Conservation (phyloP, 148 eudicot genomes). For the Vaccinium macrocarpon region DNA sequence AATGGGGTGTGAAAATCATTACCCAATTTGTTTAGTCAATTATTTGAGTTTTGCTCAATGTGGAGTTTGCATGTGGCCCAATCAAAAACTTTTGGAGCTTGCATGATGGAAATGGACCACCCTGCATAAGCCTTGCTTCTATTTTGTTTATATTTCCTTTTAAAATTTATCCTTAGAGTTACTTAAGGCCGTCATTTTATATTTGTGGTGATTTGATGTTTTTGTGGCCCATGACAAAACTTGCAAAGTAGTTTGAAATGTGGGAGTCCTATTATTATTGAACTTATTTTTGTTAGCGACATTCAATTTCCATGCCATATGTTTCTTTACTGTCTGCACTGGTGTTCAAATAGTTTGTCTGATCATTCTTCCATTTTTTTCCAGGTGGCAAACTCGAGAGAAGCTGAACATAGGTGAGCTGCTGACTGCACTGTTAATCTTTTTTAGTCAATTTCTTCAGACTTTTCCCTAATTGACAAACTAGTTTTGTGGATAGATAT, state of each 20-base stretch:
- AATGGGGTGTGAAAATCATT: too few relatives aligned
- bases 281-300: not conserved
- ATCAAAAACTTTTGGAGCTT: not conserved
- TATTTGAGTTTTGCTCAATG: not conserved
- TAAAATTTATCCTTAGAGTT: not conserved
- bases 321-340: not conserved
- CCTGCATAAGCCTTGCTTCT: not conserved
- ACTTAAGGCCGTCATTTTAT: not conserved
- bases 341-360: not conserved
- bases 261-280: not conserved
- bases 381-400: conserved; percentile 59
- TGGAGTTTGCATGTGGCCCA: not conserved
- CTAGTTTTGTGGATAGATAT: not conserved
- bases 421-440: conserved; percentile 12
- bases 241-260: not conserved
- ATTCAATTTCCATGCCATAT: not conserved
- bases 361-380: conserved; percentile 9
- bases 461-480: not conserved
- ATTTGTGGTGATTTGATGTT: not conserved
- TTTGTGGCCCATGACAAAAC: not conserved
- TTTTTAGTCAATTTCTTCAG: conserved; percentile 6
- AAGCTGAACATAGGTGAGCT: conserved; percentile 62
- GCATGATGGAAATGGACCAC: not conserved
- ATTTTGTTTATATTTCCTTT: not conserved
- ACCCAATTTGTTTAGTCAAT: not conserved